These are phyloP conservation scores for Chrysoporthe puriensis DNA, from an alignment of 2,329 filamentous ascomycete species.

Conservation along the genomic window DNA sequence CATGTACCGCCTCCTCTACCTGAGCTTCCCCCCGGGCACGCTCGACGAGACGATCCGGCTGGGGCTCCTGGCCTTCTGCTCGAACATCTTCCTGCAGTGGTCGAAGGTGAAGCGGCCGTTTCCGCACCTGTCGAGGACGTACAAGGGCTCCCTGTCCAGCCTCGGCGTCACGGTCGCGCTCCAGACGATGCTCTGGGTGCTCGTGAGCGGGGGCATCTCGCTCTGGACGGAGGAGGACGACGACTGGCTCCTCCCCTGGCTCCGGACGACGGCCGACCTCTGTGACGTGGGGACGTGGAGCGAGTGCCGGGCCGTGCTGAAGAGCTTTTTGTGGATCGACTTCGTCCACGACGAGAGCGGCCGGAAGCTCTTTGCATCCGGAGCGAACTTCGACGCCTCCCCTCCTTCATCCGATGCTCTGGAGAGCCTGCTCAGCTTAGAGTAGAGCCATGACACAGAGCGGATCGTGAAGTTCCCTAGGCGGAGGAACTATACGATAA, in stretches of 20 bases:
- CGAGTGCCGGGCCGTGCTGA: conserved; percentile 11
- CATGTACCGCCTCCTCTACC: conserved; percentile 45
- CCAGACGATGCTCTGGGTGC: conserved; percentile 34
- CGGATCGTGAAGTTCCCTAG: neutral
- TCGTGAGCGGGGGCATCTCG: conserved; percentile 34
- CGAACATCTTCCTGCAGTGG: conserved; percentile 45
- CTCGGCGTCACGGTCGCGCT: conserved; percentile 19
- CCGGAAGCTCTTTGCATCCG: neutral
- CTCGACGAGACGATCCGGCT: conserved; percentile 43
- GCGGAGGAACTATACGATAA: neutral
- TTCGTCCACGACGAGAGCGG: conserved; percentile 19
- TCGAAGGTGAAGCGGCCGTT: conserved; percentile 31
- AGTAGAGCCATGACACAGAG: neutral
- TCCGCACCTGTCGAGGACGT: conserved; percentile 29
- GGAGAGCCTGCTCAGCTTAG: neutral
- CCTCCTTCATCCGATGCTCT: neutral
- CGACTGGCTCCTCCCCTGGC: conserved; percentile 33
- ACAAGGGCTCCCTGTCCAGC: conserved; percentile 26
- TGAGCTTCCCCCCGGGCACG: conserved; percentile 36
- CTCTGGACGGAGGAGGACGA: conserved; percentile 31
- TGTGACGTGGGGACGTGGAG: conserved; percentile 31
- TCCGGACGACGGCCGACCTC: conserved; percentile 30
- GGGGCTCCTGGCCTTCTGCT: conserved; percentile 43
- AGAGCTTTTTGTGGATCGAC: conserved; percentile 22
- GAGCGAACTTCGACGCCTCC: neutral